Conservation (phyloP, 805 yeast species). For the Candida qinlingensis region DNA sequence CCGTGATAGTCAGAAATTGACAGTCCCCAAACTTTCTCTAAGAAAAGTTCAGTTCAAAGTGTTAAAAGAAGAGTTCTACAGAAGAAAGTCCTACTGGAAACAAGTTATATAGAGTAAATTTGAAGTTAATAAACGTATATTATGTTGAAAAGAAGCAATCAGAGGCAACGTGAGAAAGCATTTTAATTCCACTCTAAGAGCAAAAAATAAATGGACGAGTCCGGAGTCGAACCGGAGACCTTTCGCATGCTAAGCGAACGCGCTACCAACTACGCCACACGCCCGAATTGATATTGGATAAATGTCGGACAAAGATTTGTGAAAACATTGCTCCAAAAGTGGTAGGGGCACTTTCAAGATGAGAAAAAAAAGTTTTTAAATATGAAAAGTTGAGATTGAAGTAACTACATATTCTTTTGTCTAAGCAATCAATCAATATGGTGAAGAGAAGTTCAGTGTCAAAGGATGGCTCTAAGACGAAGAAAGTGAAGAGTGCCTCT, state of each 20-base stretch:
- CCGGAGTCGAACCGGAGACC: constrained; percentile 78
- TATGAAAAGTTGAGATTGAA: background rate
- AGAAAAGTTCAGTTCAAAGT: too few relatives aligned
- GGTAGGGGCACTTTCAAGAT: background rate
- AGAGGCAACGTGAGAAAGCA: too few relatives aligned
- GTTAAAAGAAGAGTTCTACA: too few relatives aligned
- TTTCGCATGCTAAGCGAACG: constrained; percentile 76
- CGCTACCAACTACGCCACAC: constrained; percentile 83
- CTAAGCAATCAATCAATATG: constrained; percentile 3
- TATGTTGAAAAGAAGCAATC: too few relatives aligned
- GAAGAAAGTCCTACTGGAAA: too few relatives aligned
- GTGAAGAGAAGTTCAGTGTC: constrained; percentile 10
- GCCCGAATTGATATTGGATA: constrained; percentile 35
- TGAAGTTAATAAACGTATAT: too few relatives aligned
- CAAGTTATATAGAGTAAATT: too few relatives aligned
- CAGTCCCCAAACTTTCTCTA: too few relatives aligned
- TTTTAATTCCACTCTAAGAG: too few relatives aligned
- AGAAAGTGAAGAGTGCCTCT: constrained; percentile 3
- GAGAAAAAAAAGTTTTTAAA: background rate
- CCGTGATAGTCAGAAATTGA: too few relatives aligned
- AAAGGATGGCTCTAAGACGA: constrained; percentile 1
- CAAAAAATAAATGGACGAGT: constrained; percentile 51
- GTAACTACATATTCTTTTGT: background rate
- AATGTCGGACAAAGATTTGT: background rate
- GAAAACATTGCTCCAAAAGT: background rate